A percentile compares a stretch with the other conserved stretches of the same genome.
These are phyloP conservation scores for Apostasia shenzhenica DNA, from an alignment of 106 monocot genomes.

Conservation along the genomic window DNA sequence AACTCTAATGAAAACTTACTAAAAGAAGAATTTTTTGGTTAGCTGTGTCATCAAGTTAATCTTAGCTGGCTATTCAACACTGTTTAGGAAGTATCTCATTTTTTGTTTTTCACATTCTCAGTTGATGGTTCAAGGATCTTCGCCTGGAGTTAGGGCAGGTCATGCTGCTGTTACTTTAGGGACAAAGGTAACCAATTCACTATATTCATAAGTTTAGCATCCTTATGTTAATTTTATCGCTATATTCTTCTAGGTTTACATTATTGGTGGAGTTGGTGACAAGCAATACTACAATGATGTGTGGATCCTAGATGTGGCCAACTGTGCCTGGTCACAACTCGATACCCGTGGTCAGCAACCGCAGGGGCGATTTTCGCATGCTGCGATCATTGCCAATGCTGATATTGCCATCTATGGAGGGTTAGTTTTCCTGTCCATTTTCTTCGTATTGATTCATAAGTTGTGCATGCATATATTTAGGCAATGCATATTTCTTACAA, in stretches of 20 bases:
- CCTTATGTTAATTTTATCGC: background rate
- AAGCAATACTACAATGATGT: constrained; percentile 94
- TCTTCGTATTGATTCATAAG: background rate
- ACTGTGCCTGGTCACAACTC: constrained; percentile 63
- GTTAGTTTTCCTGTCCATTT: constrained; percentile 18
- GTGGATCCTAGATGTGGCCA: constrained; percentile 66
- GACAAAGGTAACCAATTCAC: constrained; percentile 32
- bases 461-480: too few species aligned
- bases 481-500: background rate
- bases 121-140: constrained; percentile 62
- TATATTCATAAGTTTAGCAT: background rate
- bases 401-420: constrained; percentile 88
- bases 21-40: too few species aligned
- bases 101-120: constrained; percentile 8
- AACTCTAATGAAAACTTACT: too few species aligned
- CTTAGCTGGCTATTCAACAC: too few species aligned
- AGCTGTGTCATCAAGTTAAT: too few species aligned
- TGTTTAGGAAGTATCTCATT: too few species aligned
- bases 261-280: constrained; percentile 90
- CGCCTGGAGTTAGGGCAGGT: constrained; percentile 87
- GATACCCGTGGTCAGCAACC: constrained; percentile 63
- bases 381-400: constrained; percentile 47
- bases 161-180: constrained; percentile 75
- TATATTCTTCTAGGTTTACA: constrained; percentile 47
- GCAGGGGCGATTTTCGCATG: constrained; percentile 88